Evolutionary conservation across 2,329 filamentous ascomycete genomes (phyloP).

Genomic region (Neopestalotiopsis sp.): DNA sequence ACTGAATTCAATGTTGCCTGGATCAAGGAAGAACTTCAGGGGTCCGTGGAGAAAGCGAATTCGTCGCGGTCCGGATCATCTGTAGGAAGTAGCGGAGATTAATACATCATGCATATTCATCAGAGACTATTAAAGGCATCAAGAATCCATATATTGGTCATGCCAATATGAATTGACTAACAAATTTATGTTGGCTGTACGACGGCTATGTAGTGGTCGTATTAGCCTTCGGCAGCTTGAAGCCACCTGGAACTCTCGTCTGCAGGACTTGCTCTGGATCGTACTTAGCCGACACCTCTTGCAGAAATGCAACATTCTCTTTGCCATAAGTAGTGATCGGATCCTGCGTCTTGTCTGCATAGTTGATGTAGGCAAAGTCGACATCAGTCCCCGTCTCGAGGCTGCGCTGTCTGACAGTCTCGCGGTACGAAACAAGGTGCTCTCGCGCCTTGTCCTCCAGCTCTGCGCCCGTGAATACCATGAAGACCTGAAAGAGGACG

Average conservation of each 20-base stretch:
- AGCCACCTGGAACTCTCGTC: conserved; percentile 40
- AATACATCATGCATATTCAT: background rate
- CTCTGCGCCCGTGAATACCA: conserved; percentile 36
- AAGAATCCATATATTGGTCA: no score
- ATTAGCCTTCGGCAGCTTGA: conserved; percentile 34
- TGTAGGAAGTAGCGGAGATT: background rate
- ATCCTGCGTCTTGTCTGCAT: conserved; percentile 38
- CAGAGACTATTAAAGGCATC: no score
- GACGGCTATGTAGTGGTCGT: background rate
- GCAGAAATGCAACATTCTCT: conserved; percentile 35
- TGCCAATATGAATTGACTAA: fast-evolving
- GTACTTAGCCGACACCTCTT: conserved; percentile 38
- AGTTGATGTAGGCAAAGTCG: conserved; percentile 43
- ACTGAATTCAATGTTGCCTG: conserved; percentile 14
- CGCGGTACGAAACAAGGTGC: conserved; percentile 34
- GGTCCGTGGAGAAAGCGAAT: background rate
- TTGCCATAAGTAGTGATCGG: conserved; percentile 39
- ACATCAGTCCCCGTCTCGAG: conserved; percentile 23
- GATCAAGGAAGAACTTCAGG: conserved; percentile 14
- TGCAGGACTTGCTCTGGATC: conserved; percentile 43
- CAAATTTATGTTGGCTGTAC: background rate
- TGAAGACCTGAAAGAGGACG: conserved; percentile 34
- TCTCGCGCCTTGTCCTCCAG: conserved; percentile 32
- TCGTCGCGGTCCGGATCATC: background rate
- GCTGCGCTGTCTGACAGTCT: conserved; percentile 31